Percentiles rank a stretch among this genome's conserved stretches.
Evolutionary conservation across 768 basidiomycete species (phyloP).

Genomic region (Lactarius evosmus): DNA sequence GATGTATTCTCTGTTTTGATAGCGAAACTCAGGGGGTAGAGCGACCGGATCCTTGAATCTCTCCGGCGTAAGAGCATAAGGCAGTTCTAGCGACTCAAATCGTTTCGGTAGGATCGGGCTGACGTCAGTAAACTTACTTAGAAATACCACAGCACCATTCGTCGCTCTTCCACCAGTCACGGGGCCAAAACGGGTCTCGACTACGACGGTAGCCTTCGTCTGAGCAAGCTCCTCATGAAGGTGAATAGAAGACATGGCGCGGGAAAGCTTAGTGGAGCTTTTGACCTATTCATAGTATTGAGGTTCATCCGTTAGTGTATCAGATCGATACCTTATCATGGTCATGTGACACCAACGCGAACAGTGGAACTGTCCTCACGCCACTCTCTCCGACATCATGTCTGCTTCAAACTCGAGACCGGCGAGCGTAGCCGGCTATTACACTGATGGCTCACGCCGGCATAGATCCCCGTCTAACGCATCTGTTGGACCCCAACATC

Average conservation of each 20-base stretch:
- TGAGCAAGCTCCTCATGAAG: constrained; percentile 54
- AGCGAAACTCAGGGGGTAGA: constrained; percentile 52
- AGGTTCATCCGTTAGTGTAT: too few species aligned
- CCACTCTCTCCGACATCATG: too few species aligned
- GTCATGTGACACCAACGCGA: neutral
- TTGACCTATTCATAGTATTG: neutral
- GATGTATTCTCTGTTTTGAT: constrained; percentile 59
- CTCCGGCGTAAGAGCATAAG: constrained; percentile 63
- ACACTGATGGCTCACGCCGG: constrained; percentile 3
- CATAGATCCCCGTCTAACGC: constrained; percentile 24
- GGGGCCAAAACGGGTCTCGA: constrained; percentile 53
- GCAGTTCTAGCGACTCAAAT: constrained; percentile 50
- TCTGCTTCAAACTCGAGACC: constrained; percentile 33
- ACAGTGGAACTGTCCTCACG: neutral
- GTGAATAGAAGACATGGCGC: constrained; percentile 37
- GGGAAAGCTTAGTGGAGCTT: too few species aligned
- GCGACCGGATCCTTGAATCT: constrained; percentile 63
- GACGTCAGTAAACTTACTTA: constrained; percentile 45
- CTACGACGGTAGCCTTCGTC: constrained; percentile 42
- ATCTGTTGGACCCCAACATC: constrained; percentile 37
- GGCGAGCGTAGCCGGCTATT: constrained; percentile 26
- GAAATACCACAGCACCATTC: constrained; percentile 61
- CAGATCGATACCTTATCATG: neutral
- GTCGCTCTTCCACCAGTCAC: constrained; percentile 56
- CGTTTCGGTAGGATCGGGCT: neutral